Base-by-base conservation (phyloP, 495 filamentous ascomycete genomes). In the Penicillium coprophilum region DNA sequence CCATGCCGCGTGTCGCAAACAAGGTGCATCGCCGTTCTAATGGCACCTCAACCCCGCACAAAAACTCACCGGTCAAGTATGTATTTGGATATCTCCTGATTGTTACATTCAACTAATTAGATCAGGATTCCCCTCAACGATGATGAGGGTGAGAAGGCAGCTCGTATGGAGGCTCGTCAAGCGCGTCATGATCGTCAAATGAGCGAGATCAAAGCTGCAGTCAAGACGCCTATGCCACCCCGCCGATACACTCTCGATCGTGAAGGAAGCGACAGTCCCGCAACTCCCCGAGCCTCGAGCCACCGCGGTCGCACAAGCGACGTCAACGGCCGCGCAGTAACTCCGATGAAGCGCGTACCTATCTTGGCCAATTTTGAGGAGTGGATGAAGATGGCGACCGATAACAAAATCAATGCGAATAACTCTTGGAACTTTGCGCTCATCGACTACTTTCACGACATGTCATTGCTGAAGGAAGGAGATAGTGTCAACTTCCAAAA, bases 381-480 rank as follows among this genome's bases (percentile, higher is more conserved):
- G 67, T 97, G 94, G 94, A 97, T 99, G 95, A 99, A 97, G 82
- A 92, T 97, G 90, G 95, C 95, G 10, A 97, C 93, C 21, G 94
- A 99, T 77, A 99, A 99, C 79, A 99, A 99, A 80, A 99, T 99
- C 75, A 99, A 97, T 68, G 95, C 94, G 40, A 85, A 89, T 23
- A 99, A 99, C 71, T 97, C 94, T 17, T 99, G 94, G 94, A 97
- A 97, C 66, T 97, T 99, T 72, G 94, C 94, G 2, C 82, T 99
- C 7, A 99, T 99, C 67, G 94, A 99, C 70, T 99, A 99, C 70
- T 99, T 99, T 66, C 92, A 99, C 65, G 94, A 99, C 64, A 97
- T 99, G 95, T 96, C 91, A 6, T 75, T 99, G 34, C 80, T 99
- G 24, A 94, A 93, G 67, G 95, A 97, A 67, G 94, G 94, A 34